Percentiles rank a stretch among this genome's conserved stretches.
These are phyloP conservation scores for Fusarium robinianum DNA, from an alignment of 2,329 filamentous ascomycete species.

Conservation along the genomic window DNA sequence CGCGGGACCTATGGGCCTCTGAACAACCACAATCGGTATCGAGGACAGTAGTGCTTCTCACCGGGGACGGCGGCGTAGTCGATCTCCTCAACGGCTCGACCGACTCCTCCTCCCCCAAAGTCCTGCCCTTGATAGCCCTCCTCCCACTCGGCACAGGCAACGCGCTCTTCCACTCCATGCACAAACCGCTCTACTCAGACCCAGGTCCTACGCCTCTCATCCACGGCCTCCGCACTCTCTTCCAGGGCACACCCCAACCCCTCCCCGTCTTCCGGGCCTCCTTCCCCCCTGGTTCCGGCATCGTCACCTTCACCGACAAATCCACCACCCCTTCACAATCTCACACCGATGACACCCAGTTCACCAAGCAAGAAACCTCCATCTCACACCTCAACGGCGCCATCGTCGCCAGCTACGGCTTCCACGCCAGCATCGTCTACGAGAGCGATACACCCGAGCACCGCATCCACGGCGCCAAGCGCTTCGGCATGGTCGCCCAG, in stretches of 20 bases:
- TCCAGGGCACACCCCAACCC: constrained; percentile 57
- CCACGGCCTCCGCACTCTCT: constrained; percentile 60
- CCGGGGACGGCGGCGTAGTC: constrained; percentile 84
- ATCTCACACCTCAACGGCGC: constrained; percentile 65
- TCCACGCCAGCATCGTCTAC: constrained; percentile 86
- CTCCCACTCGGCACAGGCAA: constrained; percentile 69
- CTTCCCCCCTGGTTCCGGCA: constrained; percentile 62
- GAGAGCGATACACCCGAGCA: constrained; percentile 87
- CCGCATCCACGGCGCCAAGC: constrained; percentile 73
- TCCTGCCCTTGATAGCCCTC: constrained; percentile 53
- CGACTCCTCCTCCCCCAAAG: constrained; percentile 16
- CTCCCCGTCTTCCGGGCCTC: constrained; percentile 66
- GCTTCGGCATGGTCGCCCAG: constrained; percentile 84
- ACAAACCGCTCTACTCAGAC: constrained; percentile 58
- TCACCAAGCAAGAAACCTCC: constrained; percentile 38
- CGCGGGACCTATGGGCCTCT: constrained; percentile 45
- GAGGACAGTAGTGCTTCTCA: constrained; percentile 72
- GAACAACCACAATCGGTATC: constrained; percentile 39
- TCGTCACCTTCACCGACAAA: constrained; percentile 46
- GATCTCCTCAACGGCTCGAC: constrained; percentile 74
- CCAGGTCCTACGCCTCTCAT: constrained; percentile 48
- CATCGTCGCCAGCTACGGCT: constrained; percentile 87
- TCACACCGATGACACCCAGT: constrained; percentile 12
- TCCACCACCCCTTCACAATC: neutral
- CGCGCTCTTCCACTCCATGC: constrained; percentile 65